Evolutionary conservation across 2,329 filamentous ascomycete species (phyloP).

Genomic region (Xylaria hypoxylon): DNA sequence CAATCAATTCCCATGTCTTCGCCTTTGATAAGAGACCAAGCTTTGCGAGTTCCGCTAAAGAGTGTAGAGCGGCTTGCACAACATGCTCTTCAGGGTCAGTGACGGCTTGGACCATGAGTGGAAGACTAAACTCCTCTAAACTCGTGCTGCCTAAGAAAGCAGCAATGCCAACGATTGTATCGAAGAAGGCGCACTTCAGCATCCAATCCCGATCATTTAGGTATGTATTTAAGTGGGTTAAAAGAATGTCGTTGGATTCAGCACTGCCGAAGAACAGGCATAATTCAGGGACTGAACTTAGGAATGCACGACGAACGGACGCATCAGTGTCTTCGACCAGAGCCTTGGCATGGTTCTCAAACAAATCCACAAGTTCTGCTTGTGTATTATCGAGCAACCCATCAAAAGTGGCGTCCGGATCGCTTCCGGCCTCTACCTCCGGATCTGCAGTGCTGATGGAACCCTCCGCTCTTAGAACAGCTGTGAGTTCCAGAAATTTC

Average conservation of each 20-base stretch:
- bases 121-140: conserved; percentile 93
- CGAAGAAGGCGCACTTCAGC: conserved; percentile 95
- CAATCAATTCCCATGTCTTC: conserved; percentile 88
- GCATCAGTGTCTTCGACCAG: conserved; percentile 88
- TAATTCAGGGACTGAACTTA: conserved; percentile 89
- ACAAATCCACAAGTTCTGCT: conserved; percentile 81
- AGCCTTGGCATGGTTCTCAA: conserved; percentile 89
- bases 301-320: conserved; percentile 88
- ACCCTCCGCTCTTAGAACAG: conserved; percentile 85
- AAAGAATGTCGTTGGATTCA: conserved; percentile 94
- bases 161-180: conserved; percentile 92
- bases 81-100: conserved; percentile 95
- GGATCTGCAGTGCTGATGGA: conserved; percentile 81
- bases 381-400: conserved; percentile 90
- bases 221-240: conserved; percentile 97
- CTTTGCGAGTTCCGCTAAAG: conserved; percentile 87
- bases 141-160: conserved; percentile 89
- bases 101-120: conserved; percentile 93
- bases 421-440: conserved; percentile 78
- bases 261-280: conserved; percentile 94
- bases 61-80: conserved; percentile 88
- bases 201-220: conserved; percentile 97
- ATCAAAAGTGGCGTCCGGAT: conserved; percentile 78
- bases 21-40: conserved; percentile 87
- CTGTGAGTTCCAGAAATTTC: conserved; percentile 89